Conservation (phyloP, 78 protist species). For the Ministeria vibrans region DNA sequence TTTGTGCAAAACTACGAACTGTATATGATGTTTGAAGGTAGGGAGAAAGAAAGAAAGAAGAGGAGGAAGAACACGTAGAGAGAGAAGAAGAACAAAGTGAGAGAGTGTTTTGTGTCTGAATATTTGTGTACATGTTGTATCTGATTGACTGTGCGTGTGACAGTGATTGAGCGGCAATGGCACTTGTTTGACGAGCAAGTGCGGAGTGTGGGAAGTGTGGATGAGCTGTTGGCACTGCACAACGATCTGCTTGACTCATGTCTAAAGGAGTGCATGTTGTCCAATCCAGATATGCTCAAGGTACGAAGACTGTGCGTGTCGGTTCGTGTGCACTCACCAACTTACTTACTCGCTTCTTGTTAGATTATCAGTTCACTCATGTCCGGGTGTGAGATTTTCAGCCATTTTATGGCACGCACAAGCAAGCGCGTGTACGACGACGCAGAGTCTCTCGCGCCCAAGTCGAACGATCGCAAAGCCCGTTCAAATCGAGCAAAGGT, state of each 20-base stretch:
- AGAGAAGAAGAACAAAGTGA: neutral
- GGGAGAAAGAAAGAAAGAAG: neutral
- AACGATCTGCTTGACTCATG: conserved; percentile 30
- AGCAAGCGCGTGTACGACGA: too few species aligned
- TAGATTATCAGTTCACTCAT: too few species aligned
- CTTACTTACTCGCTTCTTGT: too few species aligned
- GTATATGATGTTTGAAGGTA: conserved; percentile 39
- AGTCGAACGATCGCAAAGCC: too few species aligned
- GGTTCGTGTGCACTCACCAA: too few species aligned
- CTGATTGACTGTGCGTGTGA: neutral
- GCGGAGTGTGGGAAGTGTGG: conserved; percentile 10
- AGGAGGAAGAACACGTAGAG: neutral
- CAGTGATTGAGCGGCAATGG: conserved; percentile 31
- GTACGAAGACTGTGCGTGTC: too few species aligned
- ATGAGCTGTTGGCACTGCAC: conserved; percentile 31
- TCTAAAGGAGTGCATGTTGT: conserved; percentile 32
- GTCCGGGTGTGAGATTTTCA: too few species aligned
- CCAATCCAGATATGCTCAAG: conserved; percentile 13
- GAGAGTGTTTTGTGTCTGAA: neutral
- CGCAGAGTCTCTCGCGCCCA: too few species aligned
- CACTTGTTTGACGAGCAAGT: neutral
- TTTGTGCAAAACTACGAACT: conserved; percentile 27
- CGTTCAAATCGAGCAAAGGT: too few species aligned
- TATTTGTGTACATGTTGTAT: neutral
- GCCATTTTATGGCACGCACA: too few species aligned